Percentiles rank a stretch among this genome's conserved stretches.
Evolutionary conservation across 2,329 filamentous ascomycete genomes (phyloP).

Genomic region (Cadophora gregata): DNA sequence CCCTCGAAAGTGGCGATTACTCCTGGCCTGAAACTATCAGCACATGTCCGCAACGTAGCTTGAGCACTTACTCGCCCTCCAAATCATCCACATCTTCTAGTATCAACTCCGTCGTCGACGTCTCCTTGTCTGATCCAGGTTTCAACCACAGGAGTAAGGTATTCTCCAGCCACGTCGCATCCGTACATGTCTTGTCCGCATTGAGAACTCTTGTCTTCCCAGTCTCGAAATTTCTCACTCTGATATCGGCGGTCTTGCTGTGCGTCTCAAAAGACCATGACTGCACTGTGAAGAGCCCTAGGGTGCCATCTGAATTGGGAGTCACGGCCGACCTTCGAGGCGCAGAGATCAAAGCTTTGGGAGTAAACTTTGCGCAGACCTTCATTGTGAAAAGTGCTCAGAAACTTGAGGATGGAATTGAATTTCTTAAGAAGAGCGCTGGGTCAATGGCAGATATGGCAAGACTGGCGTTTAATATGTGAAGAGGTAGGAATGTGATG

Average conservation of each 20-base stretch:
- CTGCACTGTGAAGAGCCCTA: slow-evolving; percentile 71
- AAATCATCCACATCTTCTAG: slow-evolving; percentile 39
- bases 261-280: slow-evolving; percentile 83
- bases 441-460: slow-evolving; percentile 1
- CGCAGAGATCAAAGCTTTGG: slow-evolving; percentile 77
- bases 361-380: slow-evolving; percentile 75
- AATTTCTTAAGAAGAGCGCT: not conserved
- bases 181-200: slow-evolving; percentile 67
- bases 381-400: slow-evolving; percentile 63
- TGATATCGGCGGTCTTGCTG: slow-evolving; percentile 69
- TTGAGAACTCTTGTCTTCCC: slow-evolving; percentile 71
- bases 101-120: slow-evolving; percentile 46
- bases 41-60: slow-evolving; percentile 10
- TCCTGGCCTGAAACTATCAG: slow-evolving; percentile 46
- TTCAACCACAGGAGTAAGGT: slow-evolving; percentile 43
- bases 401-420: not conserved
- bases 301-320: slow-evolving; percentile 71
- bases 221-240: slow-evolving; percentile 71
- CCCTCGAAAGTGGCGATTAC: slow-evolving; percentile 57
- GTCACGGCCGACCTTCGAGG: slow-evolving; percentile 73
- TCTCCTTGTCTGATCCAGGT: slow-evolving; percentile 62
- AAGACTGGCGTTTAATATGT: not conserved
- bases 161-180: slow-evolving; percentile 73
- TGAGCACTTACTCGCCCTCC: slow-evolving; percentile 31
- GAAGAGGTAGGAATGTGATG: not conserved